Evolutionary conservation across 306 rosid genomes (phyloP).

Genomic region (Spatholobus suberectus): DNA sequence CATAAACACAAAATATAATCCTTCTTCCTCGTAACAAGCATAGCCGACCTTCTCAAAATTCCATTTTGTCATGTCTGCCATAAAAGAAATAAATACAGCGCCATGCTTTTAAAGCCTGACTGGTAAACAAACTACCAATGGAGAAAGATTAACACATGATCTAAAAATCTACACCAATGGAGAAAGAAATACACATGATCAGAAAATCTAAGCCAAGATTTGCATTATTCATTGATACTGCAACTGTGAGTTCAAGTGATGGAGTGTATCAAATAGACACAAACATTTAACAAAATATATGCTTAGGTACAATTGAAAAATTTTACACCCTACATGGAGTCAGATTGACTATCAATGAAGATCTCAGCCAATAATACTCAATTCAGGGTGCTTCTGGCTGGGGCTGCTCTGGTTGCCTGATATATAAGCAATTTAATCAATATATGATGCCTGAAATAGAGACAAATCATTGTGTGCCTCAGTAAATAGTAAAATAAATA

Average conservation of each 20-base stretch:
- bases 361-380: conserved; percentile 3
- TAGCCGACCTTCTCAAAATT: conserved; percentile 27
- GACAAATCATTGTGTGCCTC: not conserved
- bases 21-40: not conserved
- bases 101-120: not conserved
- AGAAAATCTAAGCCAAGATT: not conserved
- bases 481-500: conserved; percentile 2
- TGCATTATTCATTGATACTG: conserved; percentile 9
- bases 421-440: not conserved
- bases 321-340: not conserved
- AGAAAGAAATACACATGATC: conserved; percentile 1
- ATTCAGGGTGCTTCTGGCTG: conserved; percentile 1
- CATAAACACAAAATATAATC: conserved; percentile 2
- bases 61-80: not conserved
- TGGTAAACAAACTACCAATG: not conserved
- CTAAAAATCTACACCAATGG: not conserved
- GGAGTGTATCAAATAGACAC: not conserved
- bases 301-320: not conserved
- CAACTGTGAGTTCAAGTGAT: not conserved
- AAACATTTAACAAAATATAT: not conserved
- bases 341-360: not conserved
- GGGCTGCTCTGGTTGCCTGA: not conserved
- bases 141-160: not conserved
- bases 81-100: conserved; percentile 13
- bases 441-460: conserved; percentile 27